Conservation (phyloP, 2,329 filamentous ascomycete species). For the Penicillium sp. region DNA sequence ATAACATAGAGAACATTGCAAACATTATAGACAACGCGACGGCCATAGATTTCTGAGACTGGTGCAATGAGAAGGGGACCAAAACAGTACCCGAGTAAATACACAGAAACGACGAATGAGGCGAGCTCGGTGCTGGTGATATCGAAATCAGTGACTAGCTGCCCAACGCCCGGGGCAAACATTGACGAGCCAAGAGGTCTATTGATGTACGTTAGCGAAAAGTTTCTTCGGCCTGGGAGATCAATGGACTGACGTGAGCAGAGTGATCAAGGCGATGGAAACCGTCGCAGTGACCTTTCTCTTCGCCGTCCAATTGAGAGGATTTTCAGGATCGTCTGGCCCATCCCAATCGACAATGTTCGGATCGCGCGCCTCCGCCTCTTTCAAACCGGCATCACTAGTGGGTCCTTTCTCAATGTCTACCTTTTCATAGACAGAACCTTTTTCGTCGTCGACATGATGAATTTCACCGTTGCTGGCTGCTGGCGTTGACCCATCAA, state of each 20-base stretch:
- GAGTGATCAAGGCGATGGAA: constrained; percentile 49
- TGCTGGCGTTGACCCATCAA: constrained; percentile 17
- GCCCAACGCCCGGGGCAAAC: constrained; percentile 44
- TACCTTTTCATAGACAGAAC: neutral
- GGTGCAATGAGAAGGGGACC: constrained; percentile 60
- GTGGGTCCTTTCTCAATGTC: constrained; percentile 14
- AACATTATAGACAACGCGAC: constrained; percentile 54
- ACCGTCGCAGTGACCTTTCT: constrained; percentile 49
- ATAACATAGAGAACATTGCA: constrained; percentile 59
- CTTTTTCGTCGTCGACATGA: constrained; percentile 6
- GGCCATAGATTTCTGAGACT: constrained; percentile 64
- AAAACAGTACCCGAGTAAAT: constrained; percentile 59
- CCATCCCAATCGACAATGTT: constrained; percentile 61
- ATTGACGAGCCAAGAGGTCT: constrained; percentile 44
- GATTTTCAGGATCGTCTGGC: constrained; percentile 49
- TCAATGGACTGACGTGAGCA: constrained; percentile 13
- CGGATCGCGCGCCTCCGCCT: constrained; percentile 31
- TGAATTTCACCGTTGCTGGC: constrained; percentile 11
- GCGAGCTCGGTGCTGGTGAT: constrained; percentile 44
- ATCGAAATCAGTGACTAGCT: constrained; percentile 48
- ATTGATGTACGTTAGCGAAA: neutral
- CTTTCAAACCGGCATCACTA: neutral
- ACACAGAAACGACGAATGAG: constrained; percentile 60
- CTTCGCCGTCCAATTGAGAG: constrained; percentile 19
- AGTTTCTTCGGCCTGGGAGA: neutral